Evolutionary conservation across 2,329 filamentous ascomycete species (phyloP), one percentile per base, ranked within the genome.

Genomic region (Xylaria sp.): DNA sequence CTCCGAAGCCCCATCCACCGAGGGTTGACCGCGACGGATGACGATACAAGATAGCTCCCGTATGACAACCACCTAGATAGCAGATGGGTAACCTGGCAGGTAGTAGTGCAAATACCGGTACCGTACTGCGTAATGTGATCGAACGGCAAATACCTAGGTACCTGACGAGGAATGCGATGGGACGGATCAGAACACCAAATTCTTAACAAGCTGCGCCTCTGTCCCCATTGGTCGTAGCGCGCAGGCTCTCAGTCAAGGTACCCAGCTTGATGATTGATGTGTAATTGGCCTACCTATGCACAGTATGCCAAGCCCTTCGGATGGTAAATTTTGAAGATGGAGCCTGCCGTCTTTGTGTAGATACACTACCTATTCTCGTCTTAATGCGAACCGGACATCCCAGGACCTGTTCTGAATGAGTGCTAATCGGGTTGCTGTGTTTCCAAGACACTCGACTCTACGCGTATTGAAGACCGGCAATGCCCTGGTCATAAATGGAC

Each of bases 81-180:
- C 27, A 10, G 27, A 51, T 29, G n/a, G n/a, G n/a, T n/a, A n/a
- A 33, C 49, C 49, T 51, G 6, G 25, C 10, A 10, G 49, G 17
- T 51, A n/a, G 27, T 33, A 29, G 13, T 20, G 38, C 17, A 57
- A 56, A 56, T 59, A 31, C n/a, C n/a, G n/a, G 20, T 20, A 20
- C n/a, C n/a, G n/a, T n/a, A 33, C 42, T n/a, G n/a, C 1, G 15
- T 44, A 38, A 42, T 49, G 49, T 29, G 61, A 60, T 67, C 60
- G 53, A 54, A 63, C 59, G 25, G 54, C 13, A 39, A 53, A 57
- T 57, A 49, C 45, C 25, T 29, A 31, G 36, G 29, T 47, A 54
- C 54, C 49, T 49, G 47, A 45, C 50, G 25, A 64, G 61, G 61
- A 67, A 67, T 67, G 65, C 61, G 31, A 57, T 62, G 20, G 27